Percentiles rank a stretch among this genome's conserved stretches.
These are phyloP conservation scores for Tetrapisispora iriomotensis DNA, from an alignment of 805 yeast genomes.

Conservation along the genomic window DNA sequence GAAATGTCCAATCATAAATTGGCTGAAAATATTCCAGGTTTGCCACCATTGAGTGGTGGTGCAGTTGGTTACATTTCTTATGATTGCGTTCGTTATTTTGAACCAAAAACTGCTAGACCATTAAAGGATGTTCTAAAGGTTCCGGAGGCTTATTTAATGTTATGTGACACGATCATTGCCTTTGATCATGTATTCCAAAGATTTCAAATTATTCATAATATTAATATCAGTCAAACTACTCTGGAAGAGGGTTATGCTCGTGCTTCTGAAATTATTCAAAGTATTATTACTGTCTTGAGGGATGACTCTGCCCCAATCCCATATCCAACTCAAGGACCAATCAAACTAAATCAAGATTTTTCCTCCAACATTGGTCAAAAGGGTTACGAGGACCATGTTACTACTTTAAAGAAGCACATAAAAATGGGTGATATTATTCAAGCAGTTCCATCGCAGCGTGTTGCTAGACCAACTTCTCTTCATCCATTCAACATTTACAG, in stretches of 20 bases:
- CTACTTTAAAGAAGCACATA: conserved; percentile 67
- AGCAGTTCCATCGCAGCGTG: conserved; percentile 96
- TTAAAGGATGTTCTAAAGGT: conserved; percentile 71
- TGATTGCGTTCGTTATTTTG: conserved; percentile 94
- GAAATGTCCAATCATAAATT: conserved; percentile 60
- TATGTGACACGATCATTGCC: conserved; percentile 82
- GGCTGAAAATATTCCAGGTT: conserved; percentile 64
- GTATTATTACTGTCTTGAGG: conserved; percentile 41
- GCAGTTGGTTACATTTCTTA: conserved; percentile 94
- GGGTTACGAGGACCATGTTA: conserved; percentile 83
- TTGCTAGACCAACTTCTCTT: conserved; percentile 85
- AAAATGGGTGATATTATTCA: conserved; percentile 90
- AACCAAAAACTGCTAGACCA: conserved; percentile 72
- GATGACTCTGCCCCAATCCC: conserved; percentile 36
- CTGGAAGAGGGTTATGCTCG: conserved; percentile 37
- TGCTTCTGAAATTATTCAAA: conserved; percentile 51
- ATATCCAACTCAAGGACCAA: conserved; percentile 68
- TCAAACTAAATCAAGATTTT: conserved; percentile 57
- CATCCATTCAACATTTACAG: conserved; percentile 96
- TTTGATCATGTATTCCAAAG: conserved; percentile 92
- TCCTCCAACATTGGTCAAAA: conserved; percentile 86
- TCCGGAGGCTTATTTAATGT: conserved; percentile 90
- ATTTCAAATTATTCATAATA: conserved; percentile 80
- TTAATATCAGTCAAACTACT: conserved; percentile 32
- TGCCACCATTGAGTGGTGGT: conserved; percentile 85